Evolutionary conservation across 2,329 filamentous ascomycete genomes (phyloP).

Genomic region (Sphaerulina populicola): DNA sequence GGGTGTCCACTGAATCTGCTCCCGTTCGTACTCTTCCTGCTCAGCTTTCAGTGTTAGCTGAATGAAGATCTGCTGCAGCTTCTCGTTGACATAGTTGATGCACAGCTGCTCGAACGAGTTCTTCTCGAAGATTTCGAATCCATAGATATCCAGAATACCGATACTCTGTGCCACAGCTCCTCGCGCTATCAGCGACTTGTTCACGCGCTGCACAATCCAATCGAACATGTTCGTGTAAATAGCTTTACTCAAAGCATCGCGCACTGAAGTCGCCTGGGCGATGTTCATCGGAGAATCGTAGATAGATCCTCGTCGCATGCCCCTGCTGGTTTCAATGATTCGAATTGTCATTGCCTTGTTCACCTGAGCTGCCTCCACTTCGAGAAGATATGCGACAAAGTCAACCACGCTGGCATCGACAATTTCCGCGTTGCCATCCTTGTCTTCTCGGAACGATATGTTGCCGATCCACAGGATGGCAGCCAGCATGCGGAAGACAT

Average conservation of each 20-base stretch:
- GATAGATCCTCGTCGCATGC: conserved; percentile 57
- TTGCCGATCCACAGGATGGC: conserved; percentile 93
- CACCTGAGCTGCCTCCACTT: conserved; percentile 72
- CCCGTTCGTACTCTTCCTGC: conserved; percentile 91
- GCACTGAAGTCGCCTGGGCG: conserved; percentile 74
- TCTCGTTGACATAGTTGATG: conserved; percentile 99
- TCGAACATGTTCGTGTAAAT: conserved; percentile 97
- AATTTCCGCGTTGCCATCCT: conserved; percentile 79
- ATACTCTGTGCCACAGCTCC: conserved; percentile 73
- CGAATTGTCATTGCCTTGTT: conserved; percentile 83
- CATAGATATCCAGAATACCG: conserved; percentile 97
- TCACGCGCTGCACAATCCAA: conserved; percentile 95
- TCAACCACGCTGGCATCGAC: conserved; percentile 85
- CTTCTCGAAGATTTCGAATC: conserved; percentile 98
- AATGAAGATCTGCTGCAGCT: conserved; percentile 98
- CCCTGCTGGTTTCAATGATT: conserved; percentile 64
- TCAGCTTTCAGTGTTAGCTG: conserved; percentile 93
- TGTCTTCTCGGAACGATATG: conserved; percentile 80
- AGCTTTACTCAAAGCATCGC: conserved; percentile 87
- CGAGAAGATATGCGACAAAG: conserved; percentile 86
- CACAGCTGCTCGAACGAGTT: conserved; percentile 98
- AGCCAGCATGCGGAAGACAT: conserved; percentile 91
- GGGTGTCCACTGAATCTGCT: conserved; percentile 97
- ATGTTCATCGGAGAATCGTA: conserved; percentile 75
- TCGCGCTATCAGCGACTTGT: conserved; percentile 73